Evolutionary conservation across 2,329 filamentous ascomycete species (phyloP), one percentile per base, ranked within the genome.

Genomic region (Drechmeria coniospora): DNA sequence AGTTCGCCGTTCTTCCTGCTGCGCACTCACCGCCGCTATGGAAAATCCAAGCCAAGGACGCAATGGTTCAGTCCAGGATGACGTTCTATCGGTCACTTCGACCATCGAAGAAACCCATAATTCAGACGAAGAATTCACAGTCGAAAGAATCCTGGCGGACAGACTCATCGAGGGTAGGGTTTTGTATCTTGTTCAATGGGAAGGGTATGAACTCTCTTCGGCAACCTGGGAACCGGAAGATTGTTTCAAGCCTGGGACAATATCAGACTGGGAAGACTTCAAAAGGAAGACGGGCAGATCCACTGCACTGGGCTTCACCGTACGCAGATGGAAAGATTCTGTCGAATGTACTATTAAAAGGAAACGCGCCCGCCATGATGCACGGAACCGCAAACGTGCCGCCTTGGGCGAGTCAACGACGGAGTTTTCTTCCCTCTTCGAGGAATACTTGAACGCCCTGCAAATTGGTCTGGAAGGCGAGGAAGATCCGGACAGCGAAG

Each of bases 141-240:
- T 74, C 5, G 60, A 66, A 22, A 47, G 49, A 8, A 60, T 77
- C 22, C 49, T 74, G 5, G 59, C 61, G 0, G 59, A 71, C 34
- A 51, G 47, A 6, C 29, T 38, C 4, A 32, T 50, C 3, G 32
- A 41, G 3, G 47, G 43, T 3, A 26, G 34, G 14, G 30, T 30
- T 3, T 37, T 35, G 24, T 60, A 49, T 32, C 44, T 60, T 4
- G 42, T 58, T 8, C 36, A 49, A 29, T 60, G 56, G 56, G 41
- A 47, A 13, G 47, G 45, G 2, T 57, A 41, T 25, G 35, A 41
- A 1, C 39, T 59, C 1, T 33, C 38, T 17, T 44, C 50, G n/a
- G 50, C 51, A 25, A 51, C 49, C 3, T 73, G 67, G 67, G 67
- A 73, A 36, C 63, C 66, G 0, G 36, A 42, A 8, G 44, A 53